These are phyloP conservation scores for Chlamydomonas applanata DNA, from an alignment of 139 green algal genomes.

Conservation along the genomic window DNA sequence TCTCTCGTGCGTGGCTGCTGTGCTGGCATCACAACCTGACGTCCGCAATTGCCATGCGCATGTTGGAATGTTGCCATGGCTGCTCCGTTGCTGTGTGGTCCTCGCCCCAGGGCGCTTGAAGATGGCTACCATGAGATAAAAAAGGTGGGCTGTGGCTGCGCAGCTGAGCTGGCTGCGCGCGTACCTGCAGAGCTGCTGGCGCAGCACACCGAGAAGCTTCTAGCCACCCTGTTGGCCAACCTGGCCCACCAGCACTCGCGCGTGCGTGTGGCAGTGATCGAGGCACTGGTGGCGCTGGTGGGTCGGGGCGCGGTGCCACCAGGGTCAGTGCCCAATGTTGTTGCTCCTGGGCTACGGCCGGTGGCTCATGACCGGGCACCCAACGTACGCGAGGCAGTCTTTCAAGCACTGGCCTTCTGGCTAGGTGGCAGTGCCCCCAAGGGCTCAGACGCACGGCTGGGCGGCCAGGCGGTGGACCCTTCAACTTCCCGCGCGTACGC, in stretches of 20 bases:
- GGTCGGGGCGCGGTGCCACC: constrained; percentile 12
- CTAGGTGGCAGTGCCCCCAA: constrained; percentile 29
- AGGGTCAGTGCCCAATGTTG: background rate
- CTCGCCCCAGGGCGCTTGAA: constrained; percentile 44
- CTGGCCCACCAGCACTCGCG: constrained; percentile 68
- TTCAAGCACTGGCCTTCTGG: constrained; percentile 50
- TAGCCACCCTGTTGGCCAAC: constrained; percentile 36
- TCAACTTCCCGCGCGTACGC: constrained; percentile 16
- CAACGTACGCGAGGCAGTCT: constrained; percentile 52
- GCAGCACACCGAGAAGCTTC: constrained; percentile 33
- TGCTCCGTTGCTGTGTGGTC: too few relatives aligned
- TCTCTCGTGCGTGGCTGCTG: too few relatives aligned
- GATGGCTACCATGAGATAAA: constrained; percentile 79
- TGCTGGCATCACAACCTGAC: too few relatives aligned
- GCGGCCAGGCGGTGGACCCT: background rate
- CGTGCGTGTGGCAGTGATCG: constrained; percentile 41
- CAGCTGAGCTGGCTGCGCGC: constrained; percentile 24
- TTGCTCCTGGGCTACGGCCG: constrained; percentile 43
- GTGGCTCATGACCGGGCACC: constrained; percentile 51
- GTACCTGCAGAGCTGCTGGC: constrained; percentile 20
- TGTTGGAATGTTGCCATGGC: too few relatives aligned
- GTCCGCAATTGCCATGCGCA: too few relatives aligned
- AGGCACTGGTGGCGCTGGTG: constrained; percentile 49
- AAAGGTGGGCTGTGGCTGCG: constrained; percentile 43
- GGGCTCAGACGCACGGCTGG: too few relatives aligned